Conservation (phyloP, 352 stramenopile genomes). For the Phytopythium ostracodes region DNA sequence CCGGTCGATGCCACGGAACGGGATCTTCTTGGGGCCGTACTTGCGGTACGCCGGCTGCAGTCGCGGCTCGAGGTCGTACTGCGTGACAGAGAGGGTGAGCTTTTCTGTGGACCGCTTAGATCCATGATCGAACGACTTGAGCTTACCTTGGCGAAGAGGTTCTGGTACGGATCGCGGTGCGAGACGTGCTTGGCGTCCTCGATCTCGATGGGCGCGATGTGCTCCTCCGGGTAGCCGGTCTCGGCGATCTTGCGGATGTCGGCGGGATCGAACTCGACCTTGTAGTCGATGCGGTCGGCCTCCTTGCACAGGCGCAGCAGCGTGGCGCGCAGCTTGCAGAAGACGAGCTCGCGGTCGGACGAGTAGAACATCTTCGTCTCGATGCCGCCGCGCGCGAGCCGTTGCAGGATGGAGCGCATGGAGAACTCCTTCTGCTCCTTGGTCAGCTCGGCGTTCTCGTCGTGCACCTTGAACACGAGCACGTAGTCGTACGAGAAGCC, state of each 20-base stretch:
- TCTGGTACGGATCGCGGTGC: constrained; percentile 56
- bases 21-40: constrained; percentile 61
- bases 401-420: constrained; percentile 69
- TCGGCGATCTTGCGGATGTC: constrained; percentile 59
- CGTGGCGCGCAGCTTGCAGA: constrained; percentile 73
- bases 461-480: constrained; percentile 79
- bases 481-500: constrained; percentile 82
- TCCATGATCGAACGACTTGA: no score
- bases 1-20: constrained; percentile 69
- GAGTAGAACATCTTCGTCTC: constrained; percentile 87
- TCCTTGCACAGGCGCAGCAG: constrained; percentile 63
- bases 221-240: constrained; percentile 43
- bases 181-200: constrained; percentile 43
- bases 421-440: constrained; percentile 58
- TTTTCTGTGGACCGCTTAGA: no score
- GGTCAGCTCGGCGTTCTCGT: constrained; percentile 51
- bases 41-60: constrained; percentile 65
- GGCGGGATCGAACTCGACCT: constrained; percentile 62
- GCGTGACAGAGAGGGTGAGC: background rate
- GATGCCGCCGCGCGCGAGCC: constrained; percentile 59
- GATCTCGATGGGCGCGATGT: constrained; percentile 66
- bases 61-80: constrained; percentile 62
- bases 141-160: constrained; percentile 64
- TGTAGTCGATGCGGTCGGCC: constrained; percentile 74
- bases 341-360: constrained; percentile 54